Base-by-base conservation (phyloP, 495 filamentous ascomycete genomes). In the Choiromyces venosus region DNA sequence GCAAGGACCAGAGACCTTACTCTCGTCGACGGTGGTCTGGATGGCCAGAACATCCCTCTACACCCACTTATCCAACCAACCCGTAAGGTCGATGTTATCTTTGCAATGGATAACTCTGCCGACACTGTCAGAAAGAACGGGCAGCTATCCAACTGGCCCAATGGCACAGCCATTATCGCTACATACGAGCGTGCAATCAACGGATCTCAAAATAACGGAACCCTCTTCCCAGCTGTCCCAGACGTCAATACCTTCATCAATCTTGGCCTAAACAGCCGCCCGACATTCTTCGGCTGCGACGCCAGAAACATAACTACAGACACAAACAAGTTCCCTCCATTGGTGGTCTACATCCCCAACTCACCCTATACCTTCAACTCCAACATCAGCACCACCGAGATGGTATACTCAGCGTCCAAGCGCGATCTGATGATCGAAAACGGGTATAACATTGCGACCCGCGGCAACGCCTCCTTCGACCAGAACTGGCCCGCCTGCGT, bases 211-310 rank as follows among this genome's bases (percentile, higher is more conserved):
- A 84, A 84, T 73, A 96, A 97, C 83, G 91, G 92, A 65, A 97
- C 94, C 6, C 84, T 87, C 1, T 97, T 98, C 86, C 94, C 94
- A 0, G 79, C 86, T 16, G 85, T 98, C 21, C 94, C 94, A 0
- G 93, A 93, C 83, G 83, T 86, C 67, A 90, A 92, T 83, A 96
- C 93, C 16, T 96, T 98, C 82, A 83, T 97, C 76, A 93, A 95
- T 83, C 87, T 91, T 0, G 91, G 91, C 36, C 85, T 97, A 16
- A 98, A 97, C 87, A 88, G 84, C 70, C 88, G 87, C 5, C 95
- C 94, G 0, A 92, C 93, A 10, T 97, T 98, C 85, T 98, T 98
- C 83, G 94, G 94, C 73, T 98, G 94, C 85, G 84, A 94, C 83
- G 85, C 84, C 61, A 82, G 84, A 71, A 96, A 96, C 82, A 85